These are phyloP conservation scores for Abrus precatorius DNA, from an alignment of 306 rosid genomes.

Conservation along the genomic window DNA sequence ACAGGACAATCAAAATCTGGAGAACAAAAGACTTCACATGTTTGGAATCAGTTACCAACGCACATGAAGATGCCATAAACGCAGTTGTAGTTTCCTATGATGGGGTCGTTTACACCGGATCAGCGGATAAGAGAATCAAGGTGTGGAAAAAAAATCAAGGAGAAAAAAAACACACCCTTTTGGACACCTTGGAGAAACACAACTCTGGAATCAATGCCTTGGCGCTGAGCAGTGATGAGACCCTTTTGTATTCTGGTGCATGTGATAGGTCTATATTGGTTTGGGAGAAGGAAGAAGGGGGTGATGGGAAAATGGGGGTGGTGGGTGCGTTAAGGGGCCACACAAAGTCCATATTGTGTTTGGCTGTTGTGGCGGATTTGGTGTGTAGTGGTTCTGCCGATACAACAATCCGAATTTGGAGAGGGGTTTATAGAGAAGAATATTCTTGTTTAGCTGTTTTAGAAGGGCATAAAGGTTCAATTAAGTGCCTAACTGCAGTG, in stretches of 20 bases:
- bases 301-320: slow-evolving; percentile 56
- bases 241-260: slow-evolving; percentile 78
- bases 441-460: slow-evolving; percentile 75
- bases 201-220: slow-evolving; percentile 83
- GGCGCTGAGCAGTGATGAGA: slow-evolving; percentile 72
- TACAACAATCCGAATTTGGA: slow-evolving; percentile 82
- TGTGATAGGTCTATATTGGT: slow-evolving; percentile 82
- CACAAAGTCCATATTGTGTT: slow-evolving; percentile 72
- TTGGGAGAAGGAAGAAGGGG: slow-evolving; percentile 64
- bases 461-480: slow-evolving; percentile 80
- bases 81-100: slow-evolving; percentile 68
- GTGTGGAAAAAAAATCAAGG: slow-evolving; percentile 66
- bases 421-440: slow-evolving; percentile 53
- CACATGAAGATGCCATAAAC: slow-evolving; percentile 90
- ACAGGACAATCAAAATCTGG: slow-evolving; percentile 89
- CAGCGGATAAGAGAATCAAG: slow-evolving; percentile 86
- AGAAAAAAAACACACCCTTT: slow-evolving; percentile 58
- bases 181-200: slow-evolving; percentile 74
- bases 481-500: slow-evolving; percentile 77
- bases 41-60: slow-evolving; percentile 75
- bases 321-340: slow-evolving; percentile 86
- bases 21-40: slow-evolving; percentile 74
- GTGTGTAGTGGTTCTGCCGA: slow-evolving; percentile 94
- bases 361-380: slow-evolving; percentile 69
- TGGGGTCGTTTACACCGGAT: slow-evolving; percentile 77